These are phyloP conservation scores for Chaetomiaceae sp. DNA, from an alignment of 2,329 filamentous ascomycete species.

Conservation along the genomic window DNA sequence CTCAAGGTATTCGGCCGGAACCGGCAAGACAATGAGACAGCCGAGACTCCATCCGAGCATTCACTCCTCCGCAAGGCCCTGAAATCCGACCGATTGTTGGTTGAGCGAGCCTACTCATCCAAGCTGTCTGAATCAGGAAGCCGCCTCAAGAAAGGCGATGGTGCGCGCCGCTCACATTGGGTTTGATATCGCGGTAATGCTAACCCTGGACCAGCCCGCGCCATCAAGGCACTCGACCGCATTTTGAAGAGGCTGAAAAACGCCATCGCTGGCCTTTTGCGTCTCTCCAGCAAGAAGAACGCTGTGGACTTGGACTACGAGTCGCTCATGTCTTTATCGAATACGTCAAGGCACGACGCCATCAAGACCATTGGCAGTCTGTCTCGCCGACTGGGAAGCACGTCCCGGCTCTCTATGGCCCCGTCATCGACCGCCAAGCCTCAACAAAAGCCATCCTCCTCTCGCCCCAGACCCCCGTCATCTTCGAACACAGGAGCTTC, in stretches of 20 bases:
- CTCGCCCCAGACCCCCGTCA: slow-evolving; percentile 7
- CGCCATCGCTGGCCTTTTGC: slow-evolving; percentile 38
- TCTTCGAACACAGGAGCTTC: slow-evolving; percentile 1
- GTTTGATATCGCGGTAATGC: neutral
- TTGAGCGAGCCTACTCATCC: slow-evolving; percentile 40
- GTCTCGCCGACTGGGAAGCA: slow-evolving; percentile 33
- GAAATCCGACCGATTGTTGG: slow-evolving; percentile 37
- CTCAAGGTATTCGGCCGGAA: slow-evolving; percentile 34
- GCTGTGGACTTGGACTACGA: slow-evolving; percentile 40
- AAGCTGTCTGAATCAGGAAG: slow-evolving; percentile 38
- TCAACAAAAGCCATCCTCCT: slow-evolving; percentile 11
- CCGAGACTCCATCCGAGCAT: slow-evolving; percentile 23
- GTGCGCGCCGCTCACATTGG: slow-evolving; percentile 32
- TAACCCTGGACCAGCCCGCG: slow-evolving; percentile 30
- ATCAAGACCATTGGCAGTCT: slow-evolving; percentile 45
- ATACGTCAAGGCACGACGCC: slow-evolving; percentile 43
- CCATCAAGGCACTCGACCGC: slow-evolving; percentile 37
- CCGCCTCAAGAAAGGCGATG: slow-evolving; percentile 44
- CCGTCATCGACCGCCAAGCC: slow-evolving; percentile 15
- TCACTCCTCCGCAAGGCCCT: slow-evolving; percentile 34
- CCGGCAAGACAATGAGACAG: slow-evolving; percentile 14
- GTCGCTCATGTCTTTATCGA: slow-evolving; percentile 44
- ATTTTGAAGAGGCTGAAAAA: slow-evolving; percentile 41
- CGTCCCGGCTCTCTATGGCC: slow-evolving; percentile 22
- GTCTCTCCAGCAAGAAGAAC: slow-evolving; percentile 32